Percentiles rank a stretch among this genome's conserved stretches.
phyloP scores from a whole-genome alignment of 2,329 filamentous ascomycete species.

The Mycocentrospora acerina region DNA sequence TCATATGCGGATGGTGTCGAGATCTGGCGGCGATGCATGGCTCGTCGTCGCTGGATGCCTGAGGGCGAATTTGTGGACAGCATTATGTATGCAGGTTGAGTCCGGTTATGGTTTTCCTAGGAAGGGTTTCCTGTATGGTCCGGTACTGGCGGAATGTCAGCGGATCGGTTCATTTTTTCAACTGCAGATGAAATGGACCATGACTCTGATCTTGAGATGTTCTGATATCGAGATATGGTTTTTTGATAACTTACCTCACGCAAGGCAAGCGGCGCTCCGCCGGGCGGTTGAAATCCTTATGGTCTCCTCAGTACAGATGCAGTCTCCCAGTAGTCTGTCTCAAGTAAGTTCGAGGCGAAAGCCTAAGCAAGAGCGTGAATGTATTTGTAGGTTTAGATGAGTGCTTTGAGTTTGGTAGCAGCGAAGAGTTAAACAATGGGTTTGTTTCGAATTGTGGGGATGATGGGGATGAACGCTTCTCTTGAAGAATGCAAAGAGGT shows the following conservation, averaged over 20 bases:
- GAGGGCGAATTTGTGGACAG: conserved; percentile 71
- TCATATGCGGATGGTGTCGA: conserved; percentile 81
- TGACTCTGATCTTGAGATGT: not conserved
- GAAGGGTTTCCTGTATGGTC: conserved; percentile 41
- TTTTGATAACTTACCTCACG: conserved; percentile 64
- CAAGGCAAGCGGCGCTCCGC: conserved; percentile 78
- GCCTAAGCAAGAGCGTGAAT: conserved; percentile 23
- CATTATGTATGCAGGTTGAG: conserved; percentile 72
- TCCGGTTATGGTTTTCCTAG: conserved; percentile 57
- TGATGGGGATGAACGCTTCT: conserved; percentile 24
- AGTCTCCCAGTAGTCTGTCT: conserved; percentile 42
- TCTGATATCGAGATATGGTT: too few species aligned
- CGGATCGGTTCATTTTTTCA: not conserved
- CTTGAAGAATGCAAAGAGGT: conserved; percentile 25
- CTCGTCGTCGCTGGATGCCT: conserved; percentile 72
- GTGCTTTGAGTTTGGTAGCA: conserved; percentile 6
- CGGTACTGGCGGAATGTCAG: conserved; percentile 42
- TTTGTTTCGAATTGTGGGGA: conserved; percentile 22
- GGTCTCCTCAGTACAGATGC: conserved; percentile 46
- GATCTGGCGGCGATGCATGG: conserved; percentile 81
- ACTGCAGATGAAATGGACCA: not conserved
- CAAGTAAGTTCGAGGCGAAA: conserved; percentile 40
- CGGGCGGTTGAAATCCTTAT: conserved; percentile 61
- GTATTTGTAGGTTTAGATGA: conserved; percentile 9
- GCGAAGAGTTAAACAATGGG: conserved; percentile 14